Base-by-base conservation (phyloP, 2,329 filamentous ascomycete species). In the Colletotrichum costaricense region DNA sequence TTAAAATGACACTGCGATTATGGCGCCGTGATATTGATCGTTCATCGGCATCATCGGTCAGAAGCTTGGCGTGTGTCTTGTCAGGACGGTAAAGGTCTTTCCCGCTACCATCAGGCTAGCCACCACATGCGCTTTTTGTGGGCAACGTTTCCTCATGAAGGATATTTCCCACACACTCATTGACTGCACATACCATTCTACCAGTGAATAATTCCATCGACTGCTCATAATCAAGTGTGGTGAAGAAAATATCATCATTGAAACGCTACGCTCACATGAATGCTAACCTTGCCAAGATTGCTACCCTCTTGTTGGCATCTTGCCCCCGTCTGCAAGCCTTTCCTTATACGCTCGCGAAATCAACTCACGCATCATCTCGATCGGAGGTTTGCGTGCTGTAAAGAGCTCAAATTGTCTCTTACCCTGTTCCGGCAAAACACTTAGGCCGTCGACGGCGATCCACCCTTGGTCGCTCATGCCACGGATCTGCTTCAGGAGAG, bases 401-500 rank as follows among this genome's bases (percentile, higher is more conserved):
- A 95, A 94, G 2, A 95, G 82, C 81, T 96, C 94, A 78, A 95
- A 95, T 77, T 95, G 93, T 1, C 93, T 93, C 81, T 93, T 94
- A 0, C 92, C 93, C 79, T 95, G 93, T 79, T 95, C 94, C 0
- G 93, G 93, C 14, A 96, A 82, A 60, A 95, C 87, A 77, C 95
- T 93, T 11, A 95, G 84, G 0, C 93, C 93, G 77, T 95, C 93
- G 80, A 95, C 89, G 22, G 93, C 87, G 0, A 95, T 91, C 93
- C 93, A 95, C 49, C 93, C 88, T 75, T 88, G 84, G 65, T 90
- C 84, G 24, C 89, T 85, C 80, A 90, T 82, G 63, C 85, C 83
- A 19, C 91, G 88, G 67, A 94, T 90, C 77, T 95, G 93, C 35
- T 87, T 86, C 49, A 95, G 84, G 4, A 95, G 83, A 0, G 93